Percentiles rank a stretch among this genome's conserved stretches.
phyloP scores from a whole-genome alignment of 139 green algal species.

The Haematococcus lacustris region DNA sequence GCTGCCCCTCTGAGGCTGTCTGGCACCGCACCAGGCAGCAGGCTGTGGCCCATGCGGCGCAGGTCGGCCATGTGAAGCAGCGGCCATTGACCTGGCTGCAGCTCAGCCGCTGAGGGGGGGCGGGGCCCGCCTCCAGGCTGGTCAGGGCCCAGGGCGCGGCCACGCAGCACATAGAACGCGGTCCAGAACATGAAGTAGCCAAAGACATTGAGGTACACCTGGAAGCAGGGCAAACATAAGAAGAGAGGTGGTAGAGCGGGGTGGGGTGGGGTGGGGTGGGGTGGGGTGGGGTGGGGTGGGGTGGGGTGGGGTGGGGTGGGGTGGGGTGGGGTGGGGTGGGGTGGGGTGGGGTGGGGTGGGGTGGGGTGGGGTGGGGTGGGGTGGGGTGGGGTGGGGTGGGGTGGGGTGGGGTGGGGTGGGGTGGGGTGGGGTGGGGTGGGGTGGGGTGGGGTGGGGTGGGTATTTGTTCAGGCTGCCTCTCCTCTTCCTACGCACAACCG shows the following conservation, averaged over 20 bases:
- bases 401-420: too few species aligned
- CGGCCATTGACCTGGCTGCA: background rate
- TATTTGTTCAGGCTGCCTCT: too few species aligned
- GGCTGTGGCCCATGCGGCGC: conserved; percentile 8
- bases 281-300: too few species aligned
- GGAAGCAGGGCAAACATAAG: background rate
- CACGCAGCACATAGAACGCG: conserved; percentile 73
- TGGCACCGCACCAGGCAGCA: conserved; percentile 7
- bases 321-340: background rate
- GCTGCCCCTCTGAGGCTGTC: background rate
- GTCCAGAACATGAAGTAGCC: conserved; percentile 77
- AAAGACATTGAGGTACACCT: conserved; percentile 58
- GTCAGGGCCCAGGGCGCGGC: background rate
- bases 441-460: too few species aligned
- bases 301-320: too few species aligned
- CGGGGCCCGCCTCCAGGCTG: background rate
- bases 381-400: too few species aligned
- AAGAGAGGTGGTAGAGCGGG: background rate
- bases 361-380: too few species aligned
- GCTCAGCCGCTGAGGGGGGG: too few species aligned
- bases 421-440: too few species aligned
- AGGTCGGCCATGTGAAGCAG: conserved; percentile 4
- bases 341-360: too few species aligned
- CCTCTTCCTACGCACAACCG: too few species aligned
- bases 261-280: too few species aligned